These are phyloP conservation scores for Hypsizygus ulmarius DNA, from an alignment of 1,284 basidiomycete genomes.

Conservation along the genomic window DNA sequence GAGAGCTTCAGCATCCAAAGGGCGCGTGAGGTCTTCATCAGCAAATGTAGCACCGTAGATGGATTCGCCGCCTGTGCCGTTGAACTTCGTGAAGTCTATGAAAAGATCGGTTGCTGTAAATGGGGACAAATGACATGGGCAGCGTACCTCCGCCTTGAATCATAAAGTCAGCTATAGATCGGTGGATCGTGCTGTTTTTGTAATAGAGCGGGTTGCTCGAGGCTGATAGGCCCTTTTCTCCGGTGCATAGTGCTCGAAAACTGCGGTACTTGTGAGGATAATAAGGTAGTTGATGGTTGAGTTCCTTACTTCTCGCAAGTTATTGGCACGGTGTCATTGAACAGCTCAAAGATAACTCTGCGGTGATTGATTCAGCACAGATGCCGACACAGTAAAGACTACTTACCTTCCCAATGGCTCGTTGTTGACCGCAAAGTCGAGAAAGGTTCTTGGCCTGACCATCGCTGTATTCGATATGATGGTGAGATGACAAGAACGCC, in stretches of 20 bases:
- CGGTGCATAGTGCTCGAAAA: constrained; percentile 87
- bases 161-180: constrained; percentile 87
- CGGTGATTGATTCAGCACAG: not conserved
- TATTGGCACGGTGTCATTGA: constrained; percentile 72
- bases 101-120: not conserved
- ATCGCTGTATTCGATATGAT: constrained; percentile 17
- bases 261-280: constrained; percentile 35
- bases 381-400: constrained; percentile 7
- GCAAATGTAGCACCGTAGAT: constrained; percentile 75
- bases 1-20: constrained; percentile 68
- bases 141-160: constrained; percentile 74
- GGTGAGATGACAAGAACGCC: constrained; percentile 11
- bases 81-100: constrained; percentile 72
- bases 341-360: constrained; percentile 82
- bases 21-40: constrained; percentile 72
- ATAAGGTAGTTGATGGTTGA: not conserved
- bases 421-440: constrained; percentile 60
- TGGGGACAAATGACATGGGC: constrained; percentile 1
- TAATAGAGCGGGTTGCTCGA: constrained; percentile 76
- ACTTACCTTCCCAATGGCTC: constrained; percentile 58
- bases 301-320: constrained; percentile 78
- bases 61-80: constrained; percentile 81
- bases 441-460: constrained; percentile 61
- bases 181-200: constrained; percentile 76
- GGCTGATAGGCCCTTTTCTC: constrained; percentile 74